Conservation (phyloP, 257 asterid species). For the Eucommia ulmoides region DNA sequence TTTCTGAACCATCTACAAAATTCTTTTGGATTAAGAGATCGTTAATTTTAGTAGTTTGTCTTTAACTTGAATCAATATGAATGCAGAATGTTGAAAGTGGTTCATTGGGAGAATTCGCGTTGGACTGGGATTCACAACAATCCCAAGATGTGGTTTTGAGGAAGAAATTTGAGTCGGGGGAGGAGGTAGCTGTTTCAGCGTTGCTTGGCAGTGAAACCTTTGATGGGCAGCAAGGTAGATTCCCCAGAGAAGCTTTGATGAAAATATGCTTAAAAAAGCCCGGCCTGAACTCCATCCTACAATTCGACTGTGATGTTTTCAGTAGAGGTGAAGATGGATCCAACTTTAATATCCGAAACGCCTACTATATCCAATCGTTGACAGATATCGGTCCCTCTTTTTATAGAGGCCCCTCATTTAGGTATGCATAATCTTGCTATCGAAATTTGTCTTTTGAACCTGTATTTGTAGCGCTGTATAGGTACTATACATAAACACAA, state of each 20-base stretch:
- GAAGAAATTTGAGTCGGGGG: slow-evolving; percentile 58
- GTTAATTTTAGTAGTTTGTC: no score
- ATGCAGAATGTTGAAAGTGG: slow-evolving; percentile 39
- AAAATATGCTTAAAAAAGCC: slow-evolving; percentile 83
- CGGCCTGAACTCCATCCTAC: slow-evolving; percentile 61
- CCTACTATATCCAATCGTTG: slow-evolving; percentile 39
- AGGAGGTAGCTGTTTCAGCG: slow-evolving; percentile 82
- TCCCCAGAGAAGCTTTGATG: slow-evolving; percentile 50
- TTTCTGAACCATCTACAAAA: no score
- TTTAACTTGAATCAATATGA: slow-evolving; percentile 1
- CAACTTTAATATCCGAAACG: slow-evolving; percentile 36
- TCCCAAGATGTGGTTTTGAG: slow-evolving; percentile 60
- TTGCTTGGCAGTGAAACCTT: slow-evolving; percentile 32
- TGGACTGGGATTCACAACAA: slow-evolving; percentile 65
- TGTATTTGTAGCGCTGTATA: no score
- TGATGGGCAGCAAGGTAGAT: slow-evolving; percentile 25
- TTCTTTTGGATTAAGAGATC: no score
- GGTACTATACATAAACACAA: no score
- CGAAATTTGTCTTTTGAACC: no score
- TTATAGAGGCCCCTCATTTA: slow-evolving; percentile 50
- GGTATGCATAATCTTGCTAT: slow-evolving; percentile 25
- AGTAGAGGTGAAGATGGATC: slow-evolving; percentile 23
- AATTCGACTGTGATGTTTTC: slow-evolving; percentile 66
- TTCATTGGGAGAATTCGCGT: slow-evolving; percentile 49
- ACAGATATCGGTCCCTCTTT: slow-evolving; percentile 27